These are phyloP conservation scores for Aureobasidium sp. DNA, from an alignment of 2,329 filamentous ascomycete genomes.

Conservation along the genomic window DNA sequence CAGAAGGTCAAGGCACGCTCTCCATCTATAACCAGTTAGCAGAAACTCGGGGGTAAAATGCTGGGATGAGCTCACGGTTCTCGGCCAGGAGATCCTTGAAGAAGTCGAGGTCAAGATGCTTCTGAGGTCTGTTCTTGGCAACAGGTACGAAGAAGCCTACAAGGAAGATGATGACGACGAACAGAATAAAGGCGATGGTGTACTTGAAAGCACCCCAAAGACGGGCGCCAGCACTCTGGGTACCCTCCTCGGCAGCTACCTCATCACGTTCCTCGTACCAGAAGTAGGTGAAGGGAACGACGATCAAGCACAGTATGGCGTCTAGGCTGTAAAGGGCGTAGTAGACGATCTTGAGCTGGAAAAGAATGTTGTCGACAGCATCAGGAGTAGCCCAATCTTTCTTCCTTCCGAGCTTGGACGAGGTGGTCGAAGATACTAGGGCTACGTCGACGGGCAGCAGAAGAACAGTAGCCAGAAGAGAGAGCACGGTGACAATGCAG, in stretches of 20 bases:
- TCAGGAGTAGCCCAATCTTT: constrained; percentile 91
- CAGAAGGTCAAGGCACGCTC: constrained; percentile 89
- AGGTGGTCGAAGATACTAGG: constrained; percentile 80
- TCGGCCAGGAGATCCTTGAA: constrained; percentile 77
- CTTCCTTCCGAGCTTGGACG: constrained; percentile 65
- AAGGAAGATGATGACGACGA: constrained; percentile 76
- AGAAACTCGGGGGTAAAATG: neutral
- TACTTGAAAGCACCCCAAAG: constrained; percentile 86
- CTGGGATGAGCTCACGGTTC: constrained; percentile 51
- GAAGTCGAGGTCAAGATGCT: constrained; percentile 76
- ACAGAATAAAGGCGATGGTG: constrained; percentile 71
- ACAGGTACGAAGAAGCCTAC: constrained; percentile 91
- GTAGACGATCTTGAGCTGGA: constrained; percentile 80
- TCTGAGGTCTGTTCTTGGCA: constrained; percentile 53
- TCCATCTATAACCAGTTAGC: constrained; percentile 47
- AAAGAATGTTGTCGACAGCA: constrained; percentile 66
- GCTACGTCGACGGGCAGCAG: constrained; percentile 93
- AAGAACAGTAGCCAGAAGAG: constrained; percentile 82
- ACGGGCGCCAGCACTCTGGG: constrained; percentile 59
- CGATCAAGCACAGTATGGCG: constrained; percentile 75
- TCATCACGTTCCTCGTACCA: constrained; percentile 98
- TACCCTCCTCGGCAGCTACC: constrained; percentile 71
- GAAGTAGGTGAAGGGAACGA: constrained; percentile 95
- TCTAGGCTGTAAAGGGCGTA: constrained; percentile 90
- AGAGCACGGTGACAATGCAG: constrained; percentile 77